These are phyloP conservation scores for Mortierella sp. DNA, from an alignment of 371 early-diverging fungal genomes.

Conservation along the genomic window DNA sequence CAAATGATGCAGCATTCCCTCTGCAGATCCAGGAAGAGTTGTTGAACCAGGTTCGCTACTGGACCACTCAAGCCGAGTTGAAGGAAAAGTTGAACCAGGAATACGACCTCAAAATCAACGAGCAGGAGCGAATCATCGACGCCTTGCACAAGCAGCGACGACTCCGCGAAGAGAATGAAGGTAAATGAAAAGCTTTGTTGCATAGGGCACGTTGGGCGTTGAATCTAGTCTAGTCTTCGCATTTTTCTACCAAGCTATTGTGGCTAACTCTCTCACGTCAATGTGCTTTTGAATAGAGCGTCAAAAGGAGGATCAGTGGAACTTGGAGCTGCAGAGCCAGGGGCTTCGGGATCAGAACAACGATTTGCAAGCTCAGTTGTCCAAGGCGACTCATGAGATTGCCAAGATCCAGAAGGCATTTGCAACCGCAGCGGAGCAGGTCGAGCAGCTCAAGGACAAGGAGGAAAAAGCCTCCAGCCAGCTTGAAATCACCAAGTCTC, in stretches of 20 bases:
- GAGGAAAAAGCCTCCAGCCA: constrained; percentile 71
- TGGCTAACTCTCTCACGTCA: neutral
- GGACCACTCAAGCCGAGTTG: constrained; percentile 56
- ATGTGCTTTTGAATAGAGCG: constrained; percentile 60
- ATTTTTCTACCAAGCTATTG: neutral
- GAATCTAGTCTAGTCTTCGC: no score
- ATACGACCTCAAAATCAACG: constrained; percentile 74
- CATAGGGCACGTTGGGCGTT: neutral
- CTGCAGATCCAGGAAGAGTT: constrained; percentile 56
- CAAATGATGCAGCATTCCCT: constrained; percentile 45
- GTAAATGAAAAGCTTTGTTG: constrained; percentile 40
- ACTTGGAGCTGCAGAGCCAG: constrained; percentile 72
- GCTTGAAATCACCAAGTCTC: constrained; percentile 67
- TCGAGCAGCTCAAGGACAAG: constrained; percentile 74
- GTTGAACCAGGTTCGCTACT: constrained; percentile 54
- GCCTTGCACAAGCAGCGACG: constrained; percentile 73
- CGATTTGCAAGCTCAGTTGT: constrained; percentile 68
- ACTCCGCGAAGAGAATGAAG: constrained; percentile 73
- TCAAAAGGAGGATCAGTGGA: constrained; percentile 74
- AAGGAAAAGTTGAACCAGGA: constrained; percentile 76
- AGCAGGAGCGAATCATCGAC: constrained; percentile 74
- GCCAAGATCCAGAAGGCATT: constrained; percentile 71
- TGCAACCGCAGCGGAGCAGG: constrained; percentile 66
- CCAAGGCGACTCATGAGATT: constrained; percentile 69
- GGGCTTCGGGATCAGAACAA: constrained; percentile 67